Conservation (phyloP, 2,329 filamentous ascomycete species). For the Colletotrichum navitas region DNA sequence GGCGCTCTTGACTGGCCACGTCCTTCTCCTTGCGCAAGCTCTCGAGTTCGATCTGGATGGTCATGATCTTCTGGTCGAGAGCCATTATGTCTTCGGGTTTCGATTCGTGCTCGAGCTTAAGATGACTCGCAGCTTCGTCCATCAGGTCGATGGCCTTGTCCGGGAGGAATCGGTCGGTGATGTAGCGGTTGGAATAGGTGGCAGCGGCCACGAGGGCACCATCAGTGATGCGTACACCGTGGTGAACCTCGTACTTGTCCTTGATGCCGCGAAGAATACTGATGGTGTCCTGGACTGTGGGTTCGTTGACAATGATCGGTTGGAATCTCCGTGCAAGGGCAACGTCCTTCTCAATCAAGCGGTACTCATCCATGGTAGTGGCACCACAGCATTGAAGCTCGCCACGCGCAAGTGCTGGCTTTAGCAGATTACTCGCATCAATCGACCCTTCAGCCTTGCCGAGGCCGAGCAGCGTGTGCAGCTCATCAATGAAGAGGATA, state of each 20-base stretch:
- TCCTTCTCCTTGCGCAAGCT: conserved; percentile 95
- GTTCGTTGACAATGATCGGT: conserved; percentile 93
- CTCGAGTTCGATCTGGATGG: conserved; percentile 95
- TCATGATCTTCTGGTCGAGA: conserved; percentile 95
- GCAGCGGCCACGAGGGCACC: conserved; percentile 92
- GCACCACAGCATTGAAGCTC: conserved; percentile 96
- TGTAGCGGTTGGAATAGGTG: conserved; percentile 93
- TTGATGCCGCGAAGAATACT: conserved; percentile 97
- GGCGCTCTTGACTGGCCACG: conserved; percentile 85
- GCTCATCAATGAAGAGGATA: conserved; percentile 94
- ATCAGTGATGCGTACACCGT: conserved; percentile 95
- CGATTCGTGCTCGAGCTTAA: conserved; percentile 94
- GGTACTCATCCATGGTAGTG: conserved; percentile 92
- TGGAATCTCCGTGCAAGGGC: conserved; percentile 94
- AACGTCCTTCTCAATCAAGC: conserved; percentile 94
- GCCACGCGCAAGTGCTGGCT: conserved; percentile 91
- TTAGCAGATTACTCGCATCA: conserved; percentile 94
- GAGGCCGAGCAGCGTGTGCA: conserved; percentile 90
- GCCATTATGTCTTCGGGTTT: conserved; percentile 95
- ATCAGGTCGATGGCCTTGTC: conserved; percentile 98
- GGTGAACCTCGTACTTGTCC: conserved; percentile 96
- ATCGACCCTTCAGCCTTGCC: conserved; percentile 97
- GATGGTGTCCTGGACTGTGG: conserved; percentile 90
- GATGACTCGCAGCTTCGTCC: conserved; percentile 91
- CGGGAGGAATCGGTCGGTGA: conserved; percentile 94